Evolutionary conservation across 2,329 filamentous ascomycete genomes (phyloP), one percentile per base, ranked within the genome.

Genomic region (Trichoderma endophyticum): DNA sequence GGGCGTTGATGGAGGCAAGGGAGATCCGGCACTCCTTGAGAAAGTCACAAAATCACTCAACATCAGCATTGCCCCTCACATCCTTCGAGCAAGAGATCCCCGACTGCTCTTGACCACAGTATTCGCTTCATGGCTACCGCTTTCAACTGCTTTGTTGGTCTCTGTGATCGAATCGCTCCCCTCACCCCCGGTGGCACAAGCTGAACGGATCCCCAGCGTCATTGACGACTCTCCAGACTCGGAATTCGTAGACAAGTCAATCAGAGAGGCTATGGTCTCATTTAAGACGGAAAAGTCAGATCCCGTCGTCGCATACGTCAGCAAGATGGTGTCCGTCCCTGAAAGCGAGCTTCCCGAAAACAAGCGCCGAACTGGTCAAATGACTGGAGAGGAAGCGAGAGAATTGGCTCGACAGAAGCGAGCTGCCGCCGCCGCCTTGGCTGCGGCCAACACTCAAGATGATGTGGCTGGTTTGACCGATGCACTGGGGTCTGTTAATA

Each of bases 271-370:
- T 6, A 95, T 98, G 91, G 83, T 92, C 2, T 86, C 90, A 0
- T 98, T 97, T 79, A 93, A 92, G 77, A 89, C 89, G 4, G 86
- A 86, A 0, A 86, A 88, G 51, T 86, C 90, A 0, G 92, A 92
- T 71, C 95, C 95, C 0, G 90, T 97, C 0, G 93, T 99, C 2
- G 95, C 93, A 9, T 99, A 97, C 75, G 93, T 99, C 73, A 98
- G 95, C 83, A 99, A 99, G 81, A 98, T 99, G 94, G 93, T 98
- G 1, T 96, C 96, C 0, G 87, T 99, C 14, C 95, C 94, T 0
- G 93, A 97, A 78, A 98, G 93, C 81, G 95, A 99, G 77, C 85
- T 99, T 6, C 93, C 93, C 0, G 89, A 95, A 67, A 97, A 97
- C 80, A 97, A 92, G 81, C 88, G 93, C 60, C 87, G 90, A 18